Base-by-base conservation (phyloP, 1,139 yeast species). In the Blastobotrys aristatus region DNA sequence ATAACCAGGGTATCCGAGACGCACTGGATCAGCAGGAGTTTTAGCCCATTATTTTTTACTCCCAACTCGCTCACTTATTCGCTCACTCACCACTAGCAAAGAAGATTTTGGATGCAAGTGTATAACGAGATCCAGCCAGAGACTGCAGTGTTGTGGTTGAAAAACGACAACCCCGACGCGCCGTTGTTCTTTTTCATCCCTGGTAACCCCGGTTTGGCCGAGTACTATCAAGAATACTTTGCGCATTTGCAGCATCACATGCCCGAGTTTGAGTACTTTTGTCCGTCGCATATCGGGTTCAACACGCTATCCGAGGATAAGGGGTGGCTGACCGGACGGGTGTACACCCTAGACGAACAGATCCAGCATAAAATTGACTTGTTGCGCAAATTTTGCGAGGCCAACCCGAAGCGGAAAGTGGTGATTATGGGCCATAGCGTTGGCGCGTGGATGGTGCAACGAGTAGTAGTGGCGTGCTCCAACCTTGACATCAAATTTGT, bases 131-230 rank as follows among this genome's bases (percentile, higher is more conserved):
- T 16, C 11, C 36, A 20, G 26, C 46, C 49, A 10, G 47, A 40
- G 14, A 55, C 61, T 2, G 50, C 56, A 2, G 56, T 56, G 2
- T 58, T 53, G 40, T 50, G 53, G 31, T 47, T 57, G 27, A 41
- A 47, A 4, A 41, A 50, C 30, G 46, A 39, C n/a, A 51, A 53
- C 21, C 30, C 46, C n/a, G 44, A 46, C 21, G 48, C 58, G 17
- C 74, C 74, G 1, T 52, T 77, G 34, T 56, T 81, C 30, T 66
- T 77, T n/a, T 69, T 81, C 51, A 71, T 82, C 10, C 87, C 88
- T 0, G 88, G 88, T 0, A 82, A 82, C 53, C 88, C 88, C 0
- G 88, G 87, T 0, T 61, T 82, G 21, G 73, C 77, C 27, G 80
- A 79, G 52, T 81, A 72, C 60, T 82, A 82, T 59, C 67, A 68